Base-by-base conservation (phyloP, 2,329 filamentous ascomycete species). In the Fusarium chlamydosporum region DNA sequence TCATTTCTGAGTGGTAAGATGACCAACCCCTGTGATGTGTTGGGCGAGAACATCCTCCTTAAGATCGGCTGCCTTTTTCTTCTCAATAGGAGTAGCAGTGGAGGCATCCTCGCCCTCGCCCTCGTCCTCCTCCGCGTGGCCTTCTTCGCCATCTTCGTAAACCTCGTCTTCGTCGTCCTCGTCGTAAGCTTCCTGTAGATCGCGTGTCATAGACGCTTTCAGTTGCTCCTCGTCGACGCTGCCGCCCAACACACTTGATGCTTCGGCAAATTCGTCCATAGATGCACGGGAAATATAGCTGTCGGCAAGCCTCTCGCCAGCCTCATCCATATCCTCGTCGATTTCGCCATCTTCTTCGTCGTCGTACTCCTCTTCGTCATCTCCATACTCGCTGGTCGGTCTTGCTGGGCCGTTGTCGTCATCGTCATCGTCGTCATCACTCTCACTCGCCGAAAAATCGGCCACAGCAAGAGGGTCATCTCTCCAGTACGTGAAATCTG, bases 401-500 rank as follows among this genome's bases (percentile, higher is more conserved):
- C 84, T 81, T 33, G 84, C 84, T 34, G 87, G 85, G 16, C 88
- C 87, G 10, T 86, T 83, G 2, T 85, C 83, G 8, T 84, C 86
- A 3, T 86, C 86, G 6, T 86, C 84, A 1, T 85, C 83, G 11
- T 84, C 86, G 4, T 86, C 86, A 13, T 73, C 79, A 53, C 78
- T 89, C 65, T 96, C 94, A 43, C 92, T 96, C 53, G 91, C 92
- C 1, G 92, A 94, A 73, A 98, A 98, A 55, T 97, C 92, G 41
- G 94, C 92, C 27, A 97, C 81, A 51, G 97, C 93, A 16, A 95
- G 85, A 4, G 94, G 93, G 47, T 86, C 86, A 66, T 97, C 92
- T 66, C 96, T 87, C 96, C 96, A 99, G 81, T 97, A 99, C 59
- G 90, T 95, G 80, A 99, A 99, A 77, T 99, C 96, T 0, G 96